Evolutionary conservation across 1,284 basidiomycete species (phyloP), one percentile per base, ranked within the genome.

Genomic region (Moesziomyces sp.): DNA sequence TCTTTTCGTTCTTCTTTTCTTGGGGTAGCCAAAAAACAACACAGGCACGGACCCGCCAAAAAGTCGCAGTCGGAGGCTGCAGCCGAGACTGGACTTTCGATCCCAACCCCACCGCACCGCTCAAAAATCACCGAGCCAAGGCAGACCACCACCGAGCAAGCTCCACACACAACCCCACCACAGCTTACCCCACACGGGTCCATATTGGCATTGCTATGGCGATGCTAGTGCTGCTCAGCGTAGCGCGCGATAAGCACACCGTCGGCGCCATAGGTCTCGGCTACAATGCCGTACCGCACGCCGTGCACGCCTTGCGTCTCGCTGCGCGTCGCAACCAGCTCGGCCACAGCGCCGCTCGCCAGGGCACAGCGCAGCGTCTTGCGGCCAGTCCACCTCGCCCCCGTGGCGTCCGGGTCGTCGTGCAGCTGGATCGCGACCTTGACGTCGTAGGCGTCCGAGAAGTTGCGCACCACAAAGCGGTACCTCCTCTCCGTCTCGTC

Each of bases 401-500:
- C 26, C 6, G 14, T 40, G 14, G 18, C 5, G 13, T 35, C 48
- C n/a, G 13, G 1, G 2, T 16, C 55, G 28, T 40, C 46, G 14
- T 26, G 18, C 3, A 47, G 16, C 18, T 48, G 55, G 9, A 68
- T 11, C 35, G 38, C 35, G 3, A 62, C 52, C 9, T 19, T 10
- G 3, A 16, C 55, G 10, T 13, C 10, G 38, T 58, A 68, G 5
- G 14, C 26, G 28, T 68, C 65, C 9, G 54, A 54, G 43, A 62
- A 68, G 34, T 68, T 68, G n/a, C 65, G 21, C 34, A 62, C 47
- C 11, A 34, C 35, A 35, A 58, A 62, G 6, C 3, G 35, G 24
- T 44, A 52, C 40, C 19, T 38, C 10, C 40, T 38, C 10, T 30
- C 16, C 21, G n/a, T 30, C 21, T 13, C 48, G 4, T 26, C 19